A percentile compares a stretch with the other conserved stretches of the same genome.
These are phyloP conservation scores for Ophiostoma australiae DNA, from an alignment of 2,329 filamentous ascomycete species.

Conservation along the genomic window DNA sequence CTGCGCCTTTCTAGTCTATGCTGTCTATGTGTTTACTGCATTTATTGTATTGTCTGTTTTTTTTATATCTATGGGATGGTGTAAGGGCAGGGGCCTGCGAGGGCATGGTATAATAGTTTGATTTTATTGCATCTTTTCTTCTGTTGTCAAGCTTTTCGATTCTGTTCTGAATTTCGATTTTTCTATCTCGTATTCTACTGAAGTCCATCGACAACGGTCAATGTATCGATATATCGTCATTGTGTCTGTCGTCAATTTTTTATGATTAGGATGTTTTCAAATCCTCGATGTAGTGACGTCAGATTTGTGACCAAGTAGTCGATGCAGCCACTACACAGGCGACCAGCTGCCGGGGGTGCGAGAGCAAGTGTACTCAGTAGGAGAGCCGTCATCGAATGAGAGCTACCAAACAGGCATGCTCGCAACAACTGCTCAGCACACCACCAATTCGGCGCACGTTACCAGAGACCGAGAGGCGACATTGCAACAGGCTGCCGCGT, in stretches of 20 bases:
- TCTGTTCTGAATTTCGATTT: not conserved
- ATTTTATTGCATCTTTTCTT: not conserved
- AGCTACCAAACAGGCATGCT: not conserved
- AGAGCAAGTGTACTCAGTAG: not conserved
- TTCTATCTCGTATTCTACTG: not conserved
- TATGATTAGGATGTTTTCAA: not conserved
- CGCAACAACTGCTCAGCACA: not conserved
- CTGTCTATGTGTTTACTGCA: not conserved
- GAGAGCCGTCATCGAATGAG: not conserved
- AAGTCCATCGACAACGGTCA: not conserved
- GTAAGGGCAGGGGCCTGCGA: not conserved
- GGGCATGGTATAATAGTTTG: not conserved
- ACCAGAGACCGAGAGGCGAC: not conserved
- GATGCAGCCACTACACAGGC: constrained; percentile 4
- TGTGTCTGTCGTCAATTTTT: no score
- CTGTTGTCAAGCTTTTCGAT: not conserved
- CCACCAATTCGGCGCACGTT: not conserved
- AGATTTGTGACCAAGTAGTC: not conserved
- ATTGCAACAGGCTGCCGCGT: not conserved
- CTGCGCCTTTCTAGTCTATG: not conserved
- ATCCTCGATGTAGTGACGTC: not conserved
- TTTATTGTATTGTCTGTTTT: not conserved
- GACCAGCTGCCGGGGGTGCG: not conserved
- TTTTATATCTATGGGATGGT: constrained; percentile 1
- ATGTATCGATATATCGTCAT: no score